Percentiles rank a stretch among this genome's conserved stretches.
Conservation (phyloP, 352 stramenopile genomes). For the Pythium aristosporum region DNA sequence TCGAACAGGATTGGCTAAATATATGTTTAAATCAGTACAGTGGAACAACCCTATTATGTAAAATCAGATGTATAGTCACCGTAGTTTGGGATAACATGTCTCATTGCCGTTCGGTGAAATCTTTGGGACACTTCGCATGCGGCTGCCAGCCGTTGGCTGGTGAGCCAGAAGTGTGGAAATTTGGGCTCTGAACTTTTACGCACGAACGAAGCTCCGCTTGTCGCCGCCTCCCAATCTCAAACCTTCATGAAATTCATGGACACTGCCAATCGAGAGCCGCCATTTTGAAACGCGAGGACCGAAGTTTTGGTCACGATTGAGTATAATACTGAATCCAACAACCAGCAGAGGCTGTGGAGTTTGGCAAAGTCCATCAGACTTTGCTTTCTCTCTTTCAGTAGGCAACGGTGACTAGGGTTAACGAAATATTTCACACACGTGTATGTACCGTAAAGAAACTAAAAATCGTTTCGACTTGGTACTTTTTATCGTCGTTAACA, state of each 20-base stretch:
- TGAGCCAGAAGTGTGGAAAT: neutral
- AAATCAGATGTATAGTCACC: neutral
- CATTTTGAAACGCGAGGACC: neutral
- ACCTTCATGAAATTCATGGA: too few relatives aligned
- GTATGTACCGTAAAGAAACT: neutral
- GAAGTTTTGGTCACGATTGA: neutral
- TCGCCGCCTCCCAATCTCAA: too few relatives aligned
- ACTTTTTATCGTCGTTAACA: too few relatives aligned
- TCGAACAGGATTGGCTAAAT: neutral
- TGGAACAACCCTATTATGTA: neutral
- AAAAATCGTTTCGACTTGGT: neutral
- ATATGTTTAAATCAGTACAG: neutral
- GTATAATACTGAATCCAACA: neutral
- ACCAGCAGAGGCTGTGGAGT: neutral
- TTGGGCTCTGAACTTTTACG: neutral
- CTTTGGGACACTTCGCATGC: slow-evolving; percentile 3
- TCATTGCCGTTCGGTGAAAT: neutral
- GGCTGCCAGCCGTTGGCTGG: neutral
- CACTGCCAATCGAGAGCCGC: too few relatives aligned
- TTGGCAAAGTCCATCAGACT: neutral
- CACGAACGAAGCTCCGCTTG: neutral
- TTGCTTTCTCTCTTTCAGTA: neutral
- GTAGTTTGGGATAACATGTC: neutral
- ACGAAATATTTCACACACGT: slow-evolving; percentile 19
- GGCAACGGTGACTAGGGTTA: slow-evolving; percentile 19